Evolutionary conservation across 2,329 filamentous ascomycete genomes (phyloP), one percentile per base, ranked within the genome.

Genomic region (Harringtonia aguacate): DNA sequence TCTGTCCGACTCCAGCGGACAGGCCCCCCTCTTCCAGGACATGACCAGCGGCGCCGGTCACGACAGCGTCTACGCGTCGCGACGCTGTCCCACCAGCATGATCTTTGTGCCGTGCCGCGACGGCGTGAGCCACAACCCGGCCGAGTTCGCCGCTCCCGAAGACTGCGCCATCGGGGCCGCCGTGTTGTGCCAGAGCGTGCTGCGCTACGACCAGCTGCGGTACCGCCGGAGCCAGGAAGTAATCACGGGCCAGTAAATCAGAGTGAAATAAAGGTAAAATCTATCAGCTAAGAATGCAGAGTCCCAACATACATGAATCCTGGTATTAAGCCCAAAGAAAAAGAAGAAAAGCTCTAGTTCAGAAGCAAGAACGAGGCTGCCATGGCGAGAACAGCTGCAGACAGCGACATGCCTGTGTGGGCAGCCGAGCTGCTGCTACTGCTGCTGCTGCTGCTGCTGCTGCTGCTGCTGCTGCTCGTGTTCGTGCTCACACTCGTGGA

Each of bases 91-190:
- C n/a, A 81, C 77, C 3, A 72, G 73, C 35, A 82, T 83, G 78
- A 76, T 82, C 22, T 83, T 83, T 53, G 73, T 80, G 15, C 77
- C 77, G 7, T 81, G 75, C 51, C 70, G 66, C 53, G 72, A 79
- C 52, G 79, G 79, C 2, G 61, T 83, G 17, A 79, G 74, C 53
- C 79, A 82, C 55, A 73, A 81, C 53, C 78, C 79, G 2, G 68
- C 72, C 34, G 79, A 82, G 54, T 81, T 76, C 53, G 74, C 73
- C 33, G 70, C 69, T 34, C 66, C 69, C 0, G 75, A 77, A 40
- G 75, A 81, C 53, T 81, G 75, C 53, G 66, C 68, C 4, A 65
- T 70, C 36, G 75, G 75, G 12, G 69, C 74, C 36, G 61, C 70
- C 58, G 63, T 76, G 8, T 52, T 73, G 39, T 50, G 68, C 47